Evolutionary conservation across 352 stramenopile species (phyloP).

Genomic region (Halophytophthora polymorphica): DNA sequence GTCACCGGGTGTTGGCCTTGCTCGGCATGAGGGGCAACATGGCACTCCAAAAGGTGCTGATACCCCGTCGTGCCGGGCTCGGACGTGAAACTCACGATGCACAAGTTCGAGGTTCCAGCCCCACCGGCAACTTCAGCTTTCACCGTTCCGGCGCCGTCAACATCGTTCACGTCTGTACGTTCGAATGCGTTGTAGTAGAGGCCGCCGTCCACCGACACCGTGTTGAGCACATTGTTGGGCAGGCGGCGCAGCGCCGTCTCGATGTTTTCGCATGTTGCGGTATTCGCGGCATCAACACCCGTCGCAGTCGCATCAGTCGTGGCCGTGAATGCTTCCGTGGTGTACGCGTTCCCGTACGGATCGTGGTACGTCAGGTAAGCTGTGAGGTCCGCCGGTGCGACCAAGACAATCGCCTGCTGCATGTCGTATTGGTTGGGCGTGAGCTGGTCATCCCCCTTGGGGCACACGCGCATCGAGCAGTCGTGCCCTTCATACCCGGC

Average conservation of each 20-base stretch:
- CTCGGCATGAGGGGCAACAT: slow-evolving; percentile 29
- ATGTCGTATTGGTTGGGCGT: slow-evolving; percentile 56
- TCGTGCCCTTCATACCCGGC: slow-evolving; percentile 46
- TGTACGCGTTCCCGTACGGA: slow-evolving; percentile 69
- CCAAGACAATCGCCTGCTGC: slow-evolving; percentile 29
- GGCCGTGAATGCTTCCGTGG: slow-evolving; percentile 34
- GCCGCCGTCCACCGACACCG: slow-evolving; percentile 18
- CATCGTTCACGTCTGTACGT: slow-evolving; percentile 12
- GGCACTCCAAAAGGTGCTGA: slow-evolving; percentile 54
- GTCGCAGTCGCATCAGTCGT: slow-evolving; percentile 10
- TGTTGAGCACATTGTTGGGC: slow-evolving; percentile 73
- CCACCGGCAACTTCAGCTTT: not conserved
- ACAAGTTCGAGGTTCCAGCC: slow-evolving; percentile 8
- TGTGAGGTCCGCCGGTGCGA: not conserved
- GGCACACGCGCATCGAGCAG: slow-evolving; percentile 54
- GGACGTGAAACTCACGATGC: slow-evolving; percentile 42
- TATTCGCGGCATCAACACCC: not conserved
- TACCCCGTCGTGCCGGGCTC: slow-evolving; percentile 54
- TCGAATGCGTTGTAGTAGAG: slow-evolving; percentile 19
- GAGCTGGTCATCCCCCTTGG: slow-evolving; percentile 61
- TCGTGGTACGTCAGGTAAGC: slow-evolving; percentile 69
- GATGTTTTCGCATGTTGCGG: slow-evolving; percentile 30
- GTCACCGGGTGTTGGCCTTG: slow-evolving; percentile 38
- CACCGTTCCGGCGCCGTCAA: slow-evolving; percentile 1
- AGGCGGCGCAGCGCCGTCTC: slow-evolving; percentile 38